These are phyloP conservation scores for Penicillium thymicola DNA, from an alignment of 2,329 filamentous ascomycete species.

Conservation along the genomic window DNA sequence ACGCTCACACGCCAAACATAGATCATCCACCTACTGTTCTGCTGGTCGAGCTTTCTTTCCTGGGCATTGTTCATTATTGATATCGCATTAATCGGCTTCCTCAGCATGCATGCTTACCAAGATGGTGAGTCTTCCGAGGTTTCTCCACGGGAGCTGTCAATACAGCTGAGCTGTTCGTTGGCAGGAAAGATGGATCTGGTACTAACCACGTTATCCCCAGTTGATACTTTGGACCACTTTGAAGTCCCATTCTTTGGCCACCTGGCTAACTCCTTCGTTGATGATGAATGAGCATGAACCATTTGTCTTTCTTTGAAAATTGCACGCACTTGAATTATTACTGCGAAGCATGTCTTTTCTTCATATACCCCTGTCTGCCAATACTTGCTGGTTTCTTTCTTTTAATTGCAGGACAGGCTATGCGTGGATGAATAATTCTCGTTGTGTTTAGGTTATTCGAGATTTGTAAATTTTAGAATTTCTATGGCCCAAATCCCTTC, in stretches of 20 bases:
- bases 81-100: conserved; percentile 68
- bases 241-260: conserved; percentile 85
- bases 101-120: conserved; percentile 75
- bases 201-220: conserved; percentile 33
- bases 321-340: conserved; percentile 10
- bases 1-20: conserved; percentile 45
- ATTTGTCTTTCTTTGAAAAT: conserved; percentile 2
- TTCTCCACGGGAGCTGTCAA: background rate
- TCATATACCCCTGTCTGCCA: conserved; percentile 21
- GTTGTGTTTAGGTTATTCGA: background rate
- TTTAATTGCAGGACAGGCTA: background rate
- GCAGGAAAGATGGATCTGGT: background rate
- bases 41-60: conserved; percentile 77
- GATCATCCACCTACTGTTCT: conserved; percentile 78
- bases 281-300: conserved; percentile 64
- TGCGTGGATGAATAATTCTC: background rate
- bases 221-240: conserved; percentile 64
- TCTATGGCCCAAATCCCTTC: background rate
- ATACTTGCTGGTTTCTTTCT: conserved; percentile 2
- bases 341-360: conserved; percentile 12
- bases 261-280: conserved; percentile 82
- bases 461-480: background rate
- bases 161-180: background rate
- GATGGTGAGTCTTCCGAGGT: conserved; percentile 61
- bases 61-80: conserved; percentile 80